Base-by-base conservation (phyloP, 2,329 filamentous ascomycete genomes). In the Hirsutella minnesotensis region DNA sequence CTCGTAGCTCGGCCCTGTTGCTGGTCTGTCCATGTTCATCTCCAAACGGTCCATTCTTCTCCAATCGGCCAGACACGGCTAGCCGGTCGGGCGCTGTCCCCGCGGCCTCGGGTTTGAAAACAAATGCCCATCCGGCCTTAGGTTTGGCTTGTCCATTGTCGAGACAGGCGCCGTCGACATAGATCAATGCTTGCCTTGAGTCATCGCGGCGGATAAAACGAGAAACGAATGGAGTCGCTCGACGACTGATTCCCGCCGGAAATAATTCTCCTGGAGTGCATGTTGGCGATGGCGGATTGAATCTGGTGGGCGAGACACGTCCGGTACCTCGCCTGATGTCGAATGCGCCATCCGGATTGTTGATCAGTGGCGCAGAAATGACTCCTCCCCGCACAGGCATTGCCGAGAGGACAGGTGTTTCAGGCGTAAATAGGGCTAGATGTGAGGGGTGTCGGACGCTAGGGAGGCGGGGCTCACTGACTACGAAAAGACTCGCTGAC, bases 101-200 rank as follows among this genome's bases (percentile, higher is more conserved):
- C 21, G 5, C n/a, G n/a, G n/a, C n/a, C n/a, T 44, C 48, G 2
- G 24, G 41, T 31, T 54, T 46, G 39, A 54, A 47, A 16, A 61
- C 52, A 36, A 68, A 57, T 0, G 59, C 60, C 58, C 66, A 71
- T 33, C 65, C 67, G 2, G 60, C 68, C 43, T 45, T 50, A 0
- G 64, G 51, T 19, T 64, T 52, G 2, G 27, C 18, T 33, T 56
- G 45, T 13, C 66, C 68, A 43, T 72, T 70, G 27, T 62, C 50
- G 1, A 61, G 42, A 44, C 69, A 74, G 0, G 66, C 60, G 3
- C 70, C 69, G 44, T 70, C 66, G 0, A 62, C 63, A 47, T 61
- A 68, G 33, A 70, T 56, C 16, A 74, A 60, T 15, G 60, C 16
- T 9, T 31, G 16, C 16, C 22, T 24, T 12, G 12, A 24, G 10